These are phyloP conservation scores for Oxyria digyna DNA, from an alignment of 148 eudicot species.

Conservation along the genomic window DNA sequence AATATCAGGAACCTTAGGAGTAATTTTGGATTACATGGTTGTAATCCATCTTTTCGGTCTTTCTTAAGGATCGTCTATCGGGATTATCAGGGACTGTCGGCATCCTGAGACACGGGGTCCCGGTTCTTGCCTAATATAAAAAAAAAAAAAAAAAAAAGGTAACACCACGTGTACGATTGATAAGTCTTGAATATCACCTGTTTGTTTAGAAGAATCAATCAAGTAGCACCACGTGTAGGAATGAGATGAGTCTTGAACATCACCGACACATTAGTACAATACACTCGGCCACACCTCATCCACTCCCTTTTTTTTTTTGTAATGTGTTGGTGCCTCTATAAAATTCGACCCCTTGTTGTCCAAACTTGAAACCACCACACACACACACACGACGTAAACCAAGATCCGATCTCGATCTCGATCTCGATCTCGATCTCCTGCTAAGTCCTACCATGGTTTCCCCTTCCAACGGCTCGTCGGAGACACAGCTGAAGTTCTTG, in stretches of 20 bases:
- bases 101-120: no score
- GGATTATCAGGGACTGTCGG: no score
- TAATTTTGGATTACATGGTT: no score
- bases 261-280: neutral
- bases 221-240: constrained; percentile 1
- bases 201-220: no score
- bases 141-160: no score
- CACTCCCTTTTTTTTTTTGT: neutral
- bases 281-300: neutral
- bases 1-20: no score
- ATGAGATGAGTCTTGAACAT: neutral
- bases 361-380: neutral
- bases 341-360: neutral
- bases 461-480: constrained; percentile 22
- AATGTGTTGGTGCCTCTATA: neutral
- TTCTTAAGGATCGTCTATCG: no score
- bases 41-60: no score
- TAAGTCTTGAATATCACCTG: no score
- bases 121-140: no score
- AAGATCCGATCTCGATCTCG: constrained; percentile 7
- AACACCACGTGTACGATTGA: no score
- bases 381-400: neutral
- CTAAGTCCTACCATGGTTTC: constrained; percentile 21
- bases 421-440: neutral
- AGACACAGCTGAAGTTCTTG: constrained; percentile 41